Conservation (phyloP, 2,329 filamentous ascomycete species). For the Sclerotinia nivalis region DNA sequence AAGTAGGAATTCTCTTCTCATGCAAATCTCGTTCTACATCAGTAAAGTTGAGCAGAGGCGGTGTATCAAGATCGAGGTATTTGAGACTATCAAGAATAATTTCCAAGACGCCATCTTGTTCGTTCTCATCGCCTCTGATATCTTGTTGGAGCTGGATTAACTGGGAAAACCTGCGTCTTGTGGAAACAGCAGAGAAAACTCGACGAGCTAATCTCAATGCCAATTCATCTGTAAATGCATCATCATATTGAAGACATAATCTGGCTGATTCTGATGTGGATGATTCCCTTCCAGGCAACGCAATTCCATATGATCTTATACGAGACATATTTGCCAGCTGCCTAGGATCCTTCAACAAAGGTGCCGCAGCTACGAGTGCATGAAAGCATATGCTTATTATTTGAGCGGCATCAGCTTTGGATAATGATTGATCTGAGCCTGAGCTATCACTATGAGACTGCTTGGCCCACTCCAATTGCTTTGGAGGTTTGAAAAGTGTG, state of each 20-base stretch:
- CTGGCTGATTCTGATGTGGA: conserved; percentile 50
- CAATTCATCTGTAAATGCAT: conserved; percentile 62
- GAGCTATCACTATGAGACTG: conserved; percentile 23
- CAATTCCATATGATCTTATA: conserved; percentile 48
- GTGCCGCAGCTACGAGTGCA: conserved; percentile 60
- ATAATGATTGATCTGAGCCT: conserved; percentile 28
- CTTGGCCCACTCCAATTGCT: conserved; percentile 36
- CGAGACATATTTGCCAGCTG: conserved; percentile 60
- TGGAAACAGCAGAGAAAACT: conserved; percentile 56
- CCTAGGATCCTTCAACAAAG: conserved; percentile 41
- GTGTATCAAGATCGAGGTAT: conserved; percentile 44
- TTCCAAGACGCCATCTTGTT: conserved; percentile 34
- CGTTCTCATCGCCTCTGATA: conserved; percentile 30
- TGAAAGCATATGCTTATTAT: conserved; percentile 59
- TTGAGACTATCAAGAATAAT: conserved; percentile 43
- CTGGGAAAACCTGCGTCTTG: conserved; percentile 38
- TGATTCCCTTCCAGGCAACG: conserved; percentile 50
- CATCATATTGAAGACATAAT: conserved; percentile 61
- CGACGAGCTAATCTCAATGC: conserved; percentile 59
- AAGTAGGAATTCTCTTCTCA: conserved; percentile 56
- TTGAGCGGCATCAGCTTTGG: conserved; percentile 38
- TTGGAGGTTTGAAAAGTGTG: conserved; percentile 57
- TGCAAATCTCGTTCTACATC: conserved; percentile 55
- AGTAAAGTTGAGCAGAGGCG: conserved; percentile 49
- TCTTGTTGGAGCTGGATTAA: conserved; percentile 36